These are phyloP conservation scores for Cryptococcus amylolentus DNA, from an alignment of 1,284 basidiomycete species.

Conservation along the genomic window DNA sequence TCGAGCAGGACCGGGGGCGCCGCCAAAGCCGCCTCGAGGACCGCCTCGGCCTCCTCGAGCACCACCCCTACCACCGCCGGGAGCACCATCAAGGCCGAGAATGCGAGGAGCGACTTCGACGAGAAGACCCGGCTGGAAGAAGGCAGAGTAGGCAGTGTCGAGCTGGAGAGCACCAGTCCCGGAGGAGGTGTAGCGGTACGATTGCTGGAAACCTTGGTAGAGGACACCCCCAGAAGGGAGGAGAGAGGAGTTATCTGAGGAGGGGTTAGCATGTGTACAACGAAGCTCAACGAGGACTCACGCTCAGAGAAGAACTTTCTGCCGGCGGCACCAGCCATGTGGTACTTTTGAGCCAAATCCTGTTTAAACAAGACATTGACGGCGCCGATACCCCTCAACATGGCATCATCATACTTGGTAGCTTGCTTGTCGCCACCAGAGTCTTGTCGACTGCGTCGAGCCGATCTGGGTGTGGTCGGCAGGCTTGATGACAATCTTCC, in stretches of 20 bases:
- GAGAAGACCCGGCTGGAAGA: conserved; percentile 38
- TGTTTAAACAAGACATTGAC: conserved; percentile 44
- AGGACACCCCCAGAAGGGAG: background rate
- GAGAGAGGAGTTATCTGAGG: background rate
- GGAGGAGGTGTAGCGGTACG: conserved; percentile 40
- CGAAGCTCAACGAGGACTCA: conserved; percentile 43
- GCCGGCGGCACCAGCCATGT: conserved; percentile 40
- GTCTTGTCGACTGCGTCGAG: conserved; percentile 37
- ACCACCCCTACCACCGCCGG: conserved; percentile 8
- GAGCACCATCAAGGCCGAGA: conserved; percentile 16
- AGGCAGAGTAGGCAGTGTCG: conserved; percentile 46
- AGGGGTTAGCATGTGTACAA: background rate
- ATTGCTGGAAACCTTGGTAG: conserved; percentile 19
- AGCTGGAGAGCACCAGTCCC: conserved; percentile 36
- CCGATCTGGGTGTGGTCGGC: conserved; percentile 31
- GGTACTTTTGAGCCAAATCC: conserved; percentile 35
- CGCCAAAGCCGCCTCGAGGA: conserved; percentile 7
- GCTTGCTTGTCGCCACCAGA: background rate
- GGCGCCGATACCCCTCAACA: conserved; percentile 33
- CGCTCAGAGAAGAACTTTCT: conserved; percentile 42
- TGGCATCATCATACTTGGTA: background rate
- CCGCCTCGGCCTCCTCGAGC: conserved; percentile 13
- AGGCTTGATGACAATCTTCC: conserved; percentile 34
- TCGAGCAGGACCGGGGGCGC: conserved; percentile 1
- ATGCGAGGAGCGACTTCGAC: conserved; percentile 41